These are phyloP conservation scores for Gynostemma pentaphyllum DNA, from an alignment of 306 rosid species.

Conservation along the genomic window DNA sequence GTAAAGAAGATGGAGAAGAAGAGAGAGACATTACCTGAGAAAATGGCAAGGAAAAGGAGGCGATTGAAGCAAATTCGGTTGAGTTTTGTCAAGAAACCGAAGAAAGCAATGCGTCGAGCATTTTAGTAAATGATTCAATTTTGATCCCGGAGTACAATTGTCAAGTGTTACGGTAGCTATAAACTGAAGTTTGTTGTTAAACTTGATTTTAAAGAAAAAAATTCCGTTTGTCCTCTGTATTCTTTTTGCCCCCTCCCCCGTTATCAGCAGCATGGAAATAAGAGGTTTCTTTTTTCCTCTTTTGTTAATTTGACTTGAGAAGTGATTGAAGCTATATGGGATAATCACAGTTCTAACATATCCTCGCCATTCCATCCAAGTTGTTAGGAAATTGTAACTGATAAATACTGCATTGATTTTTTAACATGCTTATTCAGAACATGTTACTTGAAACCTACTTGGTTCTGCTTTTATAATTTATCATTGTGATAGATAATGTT, in stretches of 20 bases:
- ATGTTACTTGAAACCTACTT: background rate
- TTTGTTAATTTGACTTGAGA: background rate
- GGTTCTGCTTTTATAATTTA: background rate
- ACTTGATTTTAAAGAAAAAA: too few species aligned
- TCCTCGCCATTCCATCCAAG: background rate
- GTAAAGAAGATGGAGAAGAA: constrained; percentile 49
- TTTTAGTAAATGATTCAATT: constrained; percentile 6
- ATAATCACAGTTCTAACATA: background rate
- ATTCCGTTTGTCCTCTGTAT: background rate
- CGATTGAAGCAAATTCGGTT: constrained; percentile 65
- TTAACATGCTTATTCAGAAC: background rate
- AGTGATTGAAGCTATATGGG: background rate
- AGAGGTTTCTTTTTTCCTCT: background rate
- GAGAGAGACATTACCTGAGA: constrained; percentile 77
- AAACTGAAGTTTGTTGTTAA: background rate
- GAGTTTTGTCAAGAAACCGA: constrained; percentile 72
- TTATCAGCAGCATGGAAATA: background rate
- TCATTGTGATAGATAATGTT: background rate
- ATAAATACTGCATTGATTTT: background rate
- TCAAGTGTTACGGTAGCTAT: background rate
- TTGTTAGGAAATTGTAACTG: background rate
- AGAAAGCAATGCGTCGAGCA: constrained; percentile 26
- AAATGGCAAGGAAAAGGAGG: constrained; percentile 87
- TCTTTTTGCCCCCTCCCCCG: background rate
- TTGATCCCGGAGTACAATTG: background rate